Evolutionary conservation across 306 rosid species (phyloP).

Genomic region (Fagus sylvatica): DNA sequence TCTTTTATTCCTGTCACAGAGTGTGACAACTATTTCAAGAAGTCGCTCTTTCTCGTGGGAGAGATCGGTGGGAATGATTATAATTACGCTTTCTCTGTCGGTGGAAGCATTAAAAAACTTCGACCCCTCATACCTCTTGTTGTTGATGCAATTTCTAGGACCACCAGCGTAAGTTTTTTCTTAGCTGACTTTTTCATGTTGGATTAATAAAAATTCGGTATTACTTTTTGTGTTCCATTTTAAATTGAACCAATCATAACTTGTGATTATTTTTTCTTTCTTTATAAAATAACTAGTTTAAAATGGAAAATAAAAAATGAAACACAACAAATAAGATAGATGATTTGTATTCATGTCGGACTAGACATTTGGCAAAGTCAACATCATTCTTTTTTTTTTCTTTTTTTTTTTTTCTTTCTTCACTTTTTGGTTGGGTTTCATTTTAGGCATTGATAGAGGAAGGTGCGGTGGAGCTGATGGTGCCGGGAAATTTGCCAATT

Average conservation of each 20-base stretch:
- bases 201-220: too few relatives aligned
- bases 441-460: slow-evolving; percentile 60
- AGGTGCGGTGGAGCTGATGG: slow-evolving; percentile 64
- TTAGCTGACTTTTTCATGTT: background rate
- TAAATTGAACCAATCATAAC: too few relatives aligned
- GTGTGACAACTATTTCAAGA: slow-evolving; percentile 57
- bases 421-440: background rate
- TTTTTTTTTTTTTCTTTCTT: background rate
- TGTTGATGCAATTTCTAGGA: slow-evolving; percentile 44
- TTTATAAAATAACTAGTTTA: too few relatives aligned
- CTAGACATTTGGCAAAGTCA: background rate
- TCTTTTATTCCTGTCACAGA: slow-evolving; percentile 32
- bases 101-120: slow-evolving; percentile 47
- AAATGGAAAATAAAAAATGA: too few relatives aligned
- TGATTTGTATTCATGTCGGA: too few relatives aligned
- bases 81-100: slow-evolving; percentile 47
- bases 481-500: slow-evolving; percentile 69
- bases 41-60: slow-evolving; percentile 61
- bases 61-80: slow-evolving; percentile 87
- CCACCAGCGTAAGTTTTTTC: slow-evolving; percentile 41
- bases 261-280: too few relatives aligned
- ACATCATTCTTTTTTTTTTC: too few relatives aligned
- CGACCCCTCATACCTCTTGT: slow-evolving; percentile 42
- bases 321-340: too few relatives aligned
- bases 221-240: too few relatives aligned